A percentile compares a stretch with the other conserved stretches of the same genome.
These are phyloP conservation scores for Salix udensis DNA, from an alignment of 345 rosid species.

Conservation along the genomic window DNA sequence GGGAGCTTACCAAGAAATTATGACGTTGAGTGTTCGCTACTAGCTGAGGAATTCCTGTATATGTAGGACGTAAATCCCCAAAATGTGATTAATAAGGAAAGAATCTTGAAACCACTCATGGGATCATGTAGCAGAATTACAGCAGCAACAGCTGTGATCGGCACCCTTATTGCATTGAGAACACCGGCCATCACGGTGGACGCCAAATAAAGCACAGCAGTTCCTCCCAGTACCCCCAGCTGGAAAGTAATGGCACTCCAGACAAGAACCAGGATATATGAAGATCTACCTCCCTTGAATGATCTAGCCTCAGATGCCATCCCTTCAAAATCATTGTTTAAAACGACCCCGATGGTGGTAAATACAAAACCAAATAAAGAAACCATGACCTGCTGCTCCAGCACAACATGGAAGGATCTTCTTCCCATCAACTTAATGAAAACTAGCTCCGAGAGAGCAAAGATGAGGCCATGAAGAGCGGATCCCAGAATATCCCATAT, in stretches of 20 bases:
- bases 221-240: constrained; percentile 64
- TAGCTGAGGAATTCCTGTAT: constrained; percentile 44
- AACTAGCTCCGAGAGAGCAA: constrained; percentile 75
- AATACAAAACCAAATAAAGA: constrained; percentile 60
- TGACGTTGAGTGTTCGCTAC: constrained; percentile 10
- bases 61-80: constrained; percentile 85
- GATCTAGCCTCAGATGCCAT: constrained; percentile 30
- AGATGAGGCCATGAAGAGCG: constrained; percentile 78
- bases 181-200: constrained; percentile 85
- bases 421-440: constrained; percentile 65
- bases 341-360: constrained; percentile 60
- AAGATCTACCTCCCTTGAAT: constrained; percentile 14
- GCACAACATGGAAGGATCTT: constrained; percentile 75
- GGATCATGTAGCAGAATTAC: constrained; percentile 74
- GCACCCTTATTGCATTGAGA: constrained; percentile 79
- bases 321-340: constrained; percentile 48
- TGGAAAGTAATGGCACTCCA: constrained; percentile 76
- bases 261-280: constrained; percentile 46
- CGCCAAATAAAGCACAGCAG: constrained; percentile 65
- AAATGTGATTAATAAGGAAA: constrained; percentile 65
- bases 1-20: not conserved
- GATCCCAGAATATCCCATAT: constrained; percentile 81
- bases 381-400: constrained; percentile 86
- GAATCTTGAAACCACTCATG: constrained; percentile 84
- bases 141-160: constrained; percentile 69